A percentile compares a stretch with the other conserved stretches of the same genome.
These are phyloP conservation scores for Podaxis sp. DNA, from an alignment of 768 basidiomycete genomes.

Conservation along the genomic window DNA sequence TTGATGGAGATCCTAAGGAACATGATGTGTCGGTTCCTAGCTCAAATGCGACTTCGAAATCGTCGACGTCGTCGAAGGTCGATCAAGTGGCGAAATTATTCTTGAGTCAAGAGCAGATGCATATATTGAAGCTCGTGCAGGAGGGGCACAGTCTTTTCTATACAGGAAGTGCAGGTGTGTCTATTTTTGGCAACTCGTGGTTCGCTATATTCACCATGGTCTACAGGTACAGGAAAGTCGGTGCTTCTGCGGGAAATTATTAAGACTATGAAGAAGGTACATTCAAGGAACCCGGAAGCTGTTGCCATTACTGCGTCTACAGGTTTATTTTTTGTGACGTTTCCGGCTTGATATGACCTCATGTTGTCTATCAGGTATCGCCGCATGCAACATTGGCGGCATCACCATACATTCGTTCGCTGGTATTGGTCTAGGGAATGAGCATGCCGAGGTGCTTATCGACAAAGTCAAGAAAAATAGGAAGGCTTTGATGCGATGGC, in stretches of 20 bases:
- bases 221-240: constrained; percentile 92
- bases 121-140: constrained; percentile 76
- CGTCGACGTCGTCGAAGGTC: constrained; percentile 12
- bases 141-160: constrained; percentile 82
- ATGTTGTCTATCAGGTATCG: constrained; percentile 59
- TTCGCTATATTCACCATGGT: neutral
- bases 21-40: constrained; percentile 7
- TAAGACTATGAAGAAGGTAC: constrained; percentile 55
- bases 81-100: constrained; percentile 41
- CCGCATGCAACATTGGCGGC: constrained; percentile 96
- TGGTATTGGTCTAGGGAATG: constrained; percentile 85
- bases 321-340: constrained; percentile 36
- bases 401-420: constrained; percentile 93
- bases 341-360: neutral
- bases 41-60: constrained; percentile 14
- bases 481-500: constrained; percentile 79
- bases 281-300: constrained; percentile 54
- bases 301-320: constrained; percentile 95
- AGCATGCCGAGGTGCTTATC: constrained; percentile 55
- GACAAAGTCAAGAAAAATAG: constrained; percentile 74
- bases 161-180: constrained; percentile 92
- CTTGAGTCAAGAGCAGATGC: constrained; percentile 82
- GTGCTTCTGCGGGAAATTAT: constrained; percentile 93
- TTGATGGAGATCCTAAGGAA: neutral
- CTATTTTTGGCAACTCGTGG: neutral